Base-by-base conservation (phyloP, 371 early-diverging fungal genomes). In the Mortierella sp. region DNA sequence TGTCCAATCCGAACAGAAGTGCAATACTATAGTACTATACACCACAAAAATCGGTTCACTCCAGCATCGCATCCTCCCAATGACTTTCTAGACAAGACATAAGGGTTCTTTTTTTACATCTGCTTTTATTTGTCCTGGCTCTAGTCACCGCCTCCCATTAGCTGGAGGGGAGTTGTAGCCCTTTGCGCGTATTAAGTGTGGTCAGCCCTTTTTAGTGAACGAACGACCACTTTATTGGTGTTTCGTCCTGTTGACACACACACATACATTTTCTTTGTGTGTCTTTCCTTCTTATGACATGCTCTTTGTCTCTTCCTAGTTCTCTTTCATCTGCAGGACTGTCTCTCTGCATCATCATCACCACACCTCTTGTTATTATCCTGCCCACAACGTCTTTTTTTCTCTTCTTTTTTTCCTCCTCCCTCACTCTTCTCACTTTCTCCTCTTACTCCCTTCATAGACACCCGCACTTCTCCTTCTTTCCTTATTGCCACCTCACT, bases 261-360 rank as follows among this genome's bases (percentile, higher is more conserved):
- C 56, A 55, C 4, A 16, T 1, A 5, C 5, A 18, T 21, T 29
- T 29, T 58, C 29, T n/a, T 27, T 58, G 54, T 56, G 10, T 55
- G 35, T 35, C 35, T 35, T 32, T 35, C 35, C 35, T 35, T 55
- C 60, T 58, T 58, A 58, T 58, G 60, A 27, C 60, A 58, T 58
- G 60, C 41, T 70, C 71, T 71, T 56, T 71, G 56, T 76, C 29
- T 70, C 32, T 32, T 44, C 16, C 32, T 49, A 51, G 41, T 49
- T 27, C 63, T 49, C 72, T 51, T 49, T 27, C 63, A 41, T 51
- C 60, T 35, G n/a, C 68, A 44, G 18, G 32, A 24, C 35, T 65
- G n/a, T 18, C 38, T n/a, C 63, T 32, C 14, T 55, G 29, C n/a
- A 70, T 46, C 35, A 29, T 48, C 46, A 18, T 16, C 29, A 46